Conservation (phyloP, 2,329 filamentous ascomycete species). For the Pseudomassariella vexata region DNA sequence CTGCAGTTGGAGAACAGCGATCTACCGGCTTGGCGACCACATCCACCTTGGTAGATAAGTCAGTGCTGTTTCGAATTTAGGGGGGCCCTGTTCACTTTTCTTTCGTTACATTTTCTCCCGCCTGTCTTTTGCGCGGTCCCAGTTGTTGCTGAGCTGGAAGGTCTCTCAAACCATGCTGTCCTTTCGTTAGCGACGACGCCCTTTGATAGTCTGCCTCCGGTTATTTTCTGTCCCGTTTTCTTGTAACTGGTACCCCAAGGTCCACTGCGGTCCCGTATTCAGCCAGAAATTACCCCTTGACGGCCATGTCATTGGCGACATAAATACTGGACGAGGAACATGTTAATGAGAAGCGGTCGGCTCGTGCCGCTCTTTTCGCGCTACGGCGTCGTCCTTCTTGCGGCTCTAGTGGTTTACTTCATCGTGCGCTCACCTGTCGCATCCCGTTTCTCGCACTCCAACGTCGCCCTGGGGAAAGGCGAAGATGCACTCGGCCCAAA, state of each 20-base stretch:
- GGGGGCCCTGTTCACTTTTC: conserved; percentile 2
- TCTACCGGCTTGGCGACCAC: conserved; percentile 7
- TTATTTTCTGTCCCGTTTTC: neutral
- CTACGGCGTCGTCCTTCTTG: conserved; percentile 22
- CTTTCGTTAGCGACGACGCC: neutral
- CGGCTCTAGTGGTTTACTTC: conserved; percentile 24
- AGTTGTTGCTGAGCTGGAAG: neutral
- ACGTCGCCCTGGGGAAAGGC: too few relatives aligned
- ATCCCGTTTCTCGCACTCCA: too few relatives aligned
- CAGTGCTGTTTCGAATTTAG: conserved; percentile 4
- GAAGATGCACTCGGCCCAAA: too few relatives aligned
- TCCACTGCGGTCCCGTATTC: too few relatives aligned
- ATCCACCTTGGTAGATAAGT: too few relatives aligned
- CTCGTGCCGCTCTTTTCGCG: conserved; percentile 21
- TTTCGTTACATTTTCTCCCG: conserved; percentile 3
- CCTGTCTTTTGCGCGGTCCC: neutral
- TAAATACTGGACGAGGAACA: conserved; percentile 4
- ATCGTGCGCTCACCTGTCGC: too few relatives aligned
- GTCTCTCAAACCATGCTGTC: neutral
- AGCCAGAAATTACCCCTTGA: too few relatives aligned
- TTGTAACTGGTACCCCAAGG: neutral
- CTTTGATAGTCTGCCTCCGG: neutral
- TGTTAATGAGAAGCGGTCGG: conserved; percentile 12
- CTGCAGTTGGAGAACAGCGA: neutral
- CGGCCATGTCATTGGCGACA: too few relatives aligned